Base-by-base conservation (phyloP, 768 basidiomycete genomes). In the Nevesoporus exiguus region DNA sequence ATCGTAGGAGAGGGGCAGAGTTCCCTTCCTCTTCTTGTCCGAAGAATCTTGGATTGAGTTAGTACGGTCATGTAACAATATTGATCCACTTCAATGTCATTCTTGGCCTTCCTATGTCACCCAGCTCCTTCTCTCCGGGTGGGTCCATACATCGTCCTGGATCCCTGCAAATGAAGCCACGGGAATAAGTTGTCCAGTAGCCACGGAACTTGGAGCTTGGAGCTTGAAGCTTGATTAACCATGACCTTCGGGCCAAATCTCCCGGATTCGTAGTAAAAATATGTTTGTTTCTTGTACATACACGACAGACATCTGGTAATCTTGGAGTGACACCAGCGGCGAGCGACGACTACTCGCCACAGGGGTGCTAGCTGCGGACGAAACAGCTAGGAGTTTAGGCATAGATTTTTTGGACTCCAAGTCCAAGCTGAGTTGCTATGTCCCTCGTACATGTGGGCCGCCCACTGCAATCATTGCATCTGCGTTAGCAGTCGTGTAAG, bases 21-120 rank as follows among this genome's bases (percentile, higher is more conserved):
- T 57, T 82, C 81, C 13, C 75, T 86, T 37, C 83, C 84, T 37
- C 72, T 84, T 49, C 57, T 76, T 30, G 74, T 84, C 48, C 76
- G 57, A 46, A 71, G 58, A 48, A 42, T 71, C 30, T 45, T 48
- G 36, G 64, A 57, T 24, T 68, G 27, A 64, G 4, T 47, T 51
- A 24, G 24, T 52, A 14, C 29, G n/a, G n/a, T 25, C 15, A 25
- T 34, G n/a, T 44, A 42, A 27, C 37, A 17, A 24, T 13, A 1
- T 40, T n/a, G 30, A 33, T 29, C 22, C 7, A 7, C 33, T 24
- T 31, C 13, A 21, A 52, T 37, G 52, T 34, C n/a, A 1, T 39
- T 46, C 21, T 57, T 47, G 50, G 15, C 21, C 42, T 34, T 30
- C 33, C 8, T n/a, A 21, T 1, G 27, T n/a, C 21, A 30, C 11